Conservation (phyloP, 352 stramenopile genomes). For the Phytopythium chamaehyphon region DNA sequence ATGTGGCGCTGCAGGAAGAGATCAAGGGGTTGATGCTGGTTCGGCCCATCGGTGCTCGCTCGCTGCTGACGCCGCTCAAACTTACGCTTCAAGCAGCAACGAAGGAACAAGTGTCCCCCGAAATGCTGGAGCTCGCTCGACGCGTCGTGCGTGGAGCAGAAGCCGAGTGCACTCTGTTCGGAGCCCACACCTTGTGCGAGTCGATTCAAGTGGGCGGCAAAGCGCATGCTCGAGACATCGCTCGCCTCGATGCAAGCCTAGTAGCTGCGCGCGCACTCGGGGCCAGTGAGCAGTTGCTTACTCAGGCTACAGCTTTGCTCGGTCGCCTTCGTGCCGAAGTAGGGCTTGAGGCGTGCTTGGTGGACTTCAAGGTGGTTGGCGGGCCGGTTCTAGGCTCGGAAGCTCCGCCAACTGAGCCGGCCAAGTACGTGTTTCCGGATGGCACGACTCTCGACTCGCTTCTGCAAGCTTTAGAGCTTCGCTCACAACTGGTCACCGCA, state of each 20-base stretch:
- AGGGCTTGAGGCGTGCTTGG: slow-evolving; percentile 48
- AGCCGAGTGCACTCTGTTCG: slow-evolving; percentile 78
- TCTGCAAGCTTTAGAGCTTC: slow-evolving; percentile 61
- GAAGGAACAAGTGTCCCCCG: slow-evolving; percentile 37
- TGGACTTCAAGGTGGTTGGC: slow-evolving; percentile 30
- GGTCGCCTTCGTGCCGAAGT: slow-evolving; percentile 68
- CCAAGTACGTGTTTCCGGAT: slow-evolving; percentile 51
- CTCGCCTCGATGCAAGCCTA: slow-evolving; percentile 61
- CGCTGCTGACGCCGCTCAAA: slow-evolving; percentile 61
- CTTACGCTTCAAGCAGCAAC: slow-evolving; percentile 41
- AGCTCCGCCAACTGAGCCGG: not conserved
- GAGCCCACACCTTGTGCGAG: slow-evolving; percentile 56
- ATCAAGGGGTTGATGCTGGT: slow-evolving; percentile 67
- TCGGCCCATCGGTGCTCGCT: slow-evolving; percentile 69
- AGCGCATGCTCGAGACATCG: slow-evolving; percentile 49
- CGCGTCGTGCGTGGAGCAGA: slow-evolving; percentile 73
- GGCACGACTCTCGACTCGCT: slow-evolving; percentile 43
- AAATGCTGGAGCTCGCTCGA: slow-evolving; percentile 53
- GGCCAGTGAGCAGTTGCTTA: slow-evolving; percentile 58
- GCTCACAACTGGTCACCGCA: slow-evolving; percentile 42
- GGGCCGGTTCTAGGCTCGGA: not conserved
- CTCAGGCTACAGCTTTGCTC: slow-evolving; percentile 31
- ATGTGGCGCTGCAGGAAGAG: slow-evolving; percentile 72
- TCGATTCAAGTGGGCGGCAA: slow-evolving; percentile 51
- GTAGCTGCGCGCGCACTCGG: slow-evolving; percentile 36